Evolutionary conservation across 371 early-diverging fungal genomes (phyloP).

Genomic region (Circinella minor): DNA sequence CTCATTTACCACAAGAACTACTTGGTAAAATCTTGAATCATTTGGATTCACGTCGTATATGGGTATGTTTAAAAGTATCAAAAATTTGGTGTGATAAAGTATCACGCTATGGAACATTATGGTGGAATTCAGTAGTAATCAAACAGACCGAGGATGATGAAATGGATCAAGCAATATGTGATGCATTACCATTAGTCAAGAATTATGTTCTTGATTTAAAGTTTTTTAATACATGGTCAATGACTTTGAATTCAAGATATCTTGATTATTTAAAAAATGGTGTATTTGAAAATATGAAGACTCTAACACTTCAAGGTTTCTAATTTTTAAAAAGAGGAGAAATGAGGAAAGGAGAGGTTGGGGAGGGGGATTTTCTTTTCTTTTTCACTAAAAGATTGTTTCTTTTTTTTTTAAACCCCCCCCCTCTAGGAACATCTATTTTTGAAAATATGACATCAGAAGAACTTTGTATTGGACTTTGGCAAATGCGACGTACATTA

Average conservation of each 20-base stretch:
- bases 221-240: background rate
- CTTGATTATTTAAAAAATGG: slow-evolving; percentile 3
- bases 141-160: background rate
- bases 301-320: background rate
- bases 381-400: no score
- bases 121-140: background rate
- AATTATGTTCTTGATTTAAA: background rate
- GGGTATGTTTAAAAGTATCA: background rate
- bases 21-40: background rate
- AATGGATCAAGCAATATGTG: background rate
- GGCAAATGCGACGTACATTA: background rate
- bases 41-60: background rate
- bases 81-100: background rate
- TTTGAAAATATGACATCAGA: background rate
- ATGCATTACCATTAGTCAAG: background rate
- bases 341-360: no score
- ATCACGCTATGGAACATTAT: background rate
- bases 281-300: background rate
- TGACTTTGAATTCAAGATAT: background rate
- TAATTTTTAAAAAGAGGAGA: background rate
- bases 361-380: no score
- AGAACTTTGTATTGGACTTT: background rate
- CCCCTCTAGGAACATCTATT: background rate
- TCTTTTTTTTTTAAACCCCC: no score
- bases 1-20: background rate